Evolutionary conservation across 202 grass and related monocot species (phyloP).

Genomic region (Dendrocalamus latiflorus): DNA sequence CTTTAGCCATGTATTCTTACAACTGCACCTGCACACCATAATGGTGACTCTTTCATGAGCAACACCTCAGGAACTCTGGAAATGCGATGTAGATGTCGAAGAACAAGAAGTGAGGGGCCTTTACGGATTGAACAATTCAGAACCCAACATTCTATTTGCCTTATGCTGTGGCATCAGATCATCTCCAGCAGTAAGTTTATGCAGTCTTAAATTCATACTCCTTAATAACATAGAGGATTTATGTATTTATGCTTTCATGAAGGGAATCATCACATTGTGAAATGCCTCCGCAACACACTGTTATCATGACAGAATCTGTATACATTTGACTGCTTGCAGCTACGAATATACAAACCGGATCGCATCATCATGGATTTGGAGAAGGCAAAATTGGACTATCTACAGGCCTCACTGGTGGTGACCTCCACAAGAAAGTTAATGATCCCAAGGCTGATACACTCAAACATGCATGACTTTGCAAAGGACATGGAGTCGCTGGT

Average conservation of each 20-base stretch:
- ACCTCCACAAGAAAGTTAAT: conserved; percentile 42
- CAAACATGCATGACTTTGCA: conserved; percentile 63
- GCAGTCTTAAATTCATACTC: neutral
- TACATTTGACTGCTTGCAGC: conserved; percentile 19
- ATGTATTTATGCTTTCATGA: too few relatives aligned
- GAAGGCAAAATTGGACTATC: conserved; percentile 81
- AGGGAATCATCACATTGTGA: too few relatives aligned
- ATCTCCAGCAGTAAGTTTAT: conserved; percentile 74
- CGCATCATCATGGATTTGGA: conserved; percentile 58
- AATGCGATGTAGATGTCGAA: conserved; percentile 44
- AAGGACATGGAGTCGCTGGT: conserved; percentile 58
- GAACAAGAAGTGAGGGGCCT: conserved; percentile 42
- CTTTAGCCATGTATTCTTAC: neutral
- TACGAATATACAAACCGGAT: conserved; percentile 71
- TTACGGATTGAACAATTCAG: conserved; percentile 48
- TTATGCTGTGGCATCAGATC: conserved; percentile 79
- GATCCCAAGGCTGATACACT: conserved; percentile 65
- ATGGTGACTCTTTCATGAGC: neutral
- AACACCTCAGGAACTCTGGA: conserved; percentile 34
- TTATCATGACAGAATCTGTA: neutral
- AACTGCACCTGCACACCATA: neutral
- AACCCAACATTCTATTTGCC: conserved; percentile 77
- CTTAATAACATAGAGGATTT: neutral
- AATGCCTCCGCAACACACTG: neutral
- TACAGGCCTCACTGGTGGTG: conserved; percentile 58